Evolutionary conservation across 345 rosid genomes (phyloP).

Genomic region (Euphorbia tirucalli): DNA sequence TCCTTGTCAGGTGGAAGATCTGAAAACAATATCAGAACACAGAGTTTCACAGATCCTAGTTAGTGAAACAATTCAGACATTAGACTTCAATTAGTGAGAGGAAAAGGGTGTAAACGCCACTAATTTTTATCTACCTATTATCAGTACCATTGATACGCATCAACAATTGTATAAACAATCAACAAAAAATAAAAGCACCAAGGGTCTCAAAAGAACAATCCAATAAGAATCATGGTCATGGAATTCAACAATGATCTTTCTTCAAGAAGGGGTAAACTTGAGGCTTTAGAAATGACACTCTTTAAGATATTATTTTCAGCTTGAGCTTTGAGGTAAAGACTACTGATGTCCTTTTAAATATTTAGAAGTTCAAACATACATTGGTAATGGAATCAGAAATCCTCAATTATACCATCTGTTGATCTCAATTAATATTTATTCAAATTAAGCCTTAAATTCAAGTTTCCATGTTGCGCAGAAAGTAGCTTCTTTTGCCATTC

Average conservation of each 20-base stretch:
- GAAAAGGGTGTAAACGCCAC: too few relatives aligned
- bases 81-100: background rate
- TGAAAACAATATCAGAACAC: constrained; percentile 27
- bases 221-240: background rate
- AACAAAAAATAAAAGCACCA: background rate
- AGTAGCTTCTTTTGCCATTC: background rate
- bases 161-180: too few relatives aligned
- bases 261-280: background rate
- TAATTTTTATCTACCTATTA: too few relatives aligned
- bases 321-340: too few relatives aligned
- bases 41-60: background rate
- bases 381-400: too few relatives aligned
- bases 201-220: background rate
- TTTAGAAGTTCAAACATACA: too few relatives aligned
- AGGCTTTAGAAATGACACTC: background rate
- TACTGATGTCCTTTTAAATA: too few relatives aligned
- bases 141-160: too few relatives aligned
- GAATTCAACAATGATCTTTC: background rate
- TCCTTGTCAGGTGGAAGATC: constrained; percentile 82
- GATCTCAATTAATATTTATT: too few relatives aligned
- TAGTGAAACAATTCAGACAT: constrained; percentile 5
- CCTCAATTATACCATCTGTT: too few relatives aligned
- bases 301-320: background rate
- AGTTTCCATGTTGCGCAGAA: too few relatives aligned
- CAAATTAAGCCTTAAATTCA: too few relatives aligned